phyloP scores from a whole-genome alignment of 345 rosid species.

The Durio zibethinus region DNA sequence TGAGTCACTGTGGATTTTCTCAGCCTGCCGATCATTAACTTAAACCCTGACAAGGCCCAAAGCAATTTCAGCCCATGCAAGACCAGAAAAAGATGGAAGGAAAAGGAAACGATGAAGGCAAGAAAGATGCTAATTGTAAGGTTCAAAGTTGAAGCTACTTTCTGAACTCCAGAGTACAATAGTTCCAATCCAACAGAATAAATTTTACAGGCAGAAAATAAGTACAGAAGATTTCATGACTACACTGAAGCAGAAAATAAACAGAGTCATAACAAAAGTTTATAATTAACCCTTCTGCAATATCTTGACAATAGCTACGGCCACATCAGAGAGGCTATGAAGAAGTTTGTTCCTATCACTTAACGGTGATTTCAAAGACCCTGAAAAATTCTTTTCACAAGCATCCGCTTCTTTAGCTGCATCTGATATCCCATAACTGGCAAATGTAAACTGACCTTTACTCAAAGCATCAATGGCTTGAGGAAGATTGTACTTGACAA shows the following conservation, averaged over 20 bases:
- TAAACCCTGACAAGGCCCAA: background rate
- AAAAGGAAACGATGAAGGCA: background rate
- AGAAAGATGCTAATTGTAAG: background rate
- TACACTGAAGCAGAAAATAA: background rate
- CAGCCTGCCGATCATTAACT: background rate
- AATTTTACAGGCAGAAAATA: background rate
- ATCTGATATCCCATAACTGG: constrained; percentile 53
- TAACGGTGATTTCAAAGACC: constrained; percentile 35
- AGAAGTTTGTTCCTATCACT: constrained; percentile 47
- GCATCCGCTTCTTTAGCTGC: constrained; percentile 52
- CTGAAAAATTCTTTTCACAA: constrained; percentile 56
- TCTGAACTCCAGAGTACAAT: background rate
- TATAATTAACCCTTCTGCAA: constrained; percentile 23
- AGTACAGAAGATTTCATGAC: background rate
- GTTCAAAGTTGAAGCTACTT: background rate
- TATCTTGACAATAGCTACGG: constrained; percentile 52
- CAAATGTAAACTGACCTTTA: constrained; percentile 51
- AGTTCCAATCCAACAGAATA: background rate
- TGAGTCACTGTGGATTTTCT: background rate
- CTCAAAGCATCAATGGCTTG: constrained; percentile 64
- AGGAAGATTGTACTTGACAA: constrained; percentile 73
- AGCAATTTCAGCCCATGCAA: background rate
- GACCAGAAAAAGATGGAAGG: background rate
- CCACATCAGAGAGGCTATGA: constrained; percentile 55
- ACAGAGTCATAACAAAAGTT: background rate